Percentiles rank a stretch among this genome's conserved stretches.
These are phyloP conservation scores for Penicillium dipodomyicola DNA, from an alignment of 495 filamentous ascomycete species.

Conservation along the genomic window DNA sequence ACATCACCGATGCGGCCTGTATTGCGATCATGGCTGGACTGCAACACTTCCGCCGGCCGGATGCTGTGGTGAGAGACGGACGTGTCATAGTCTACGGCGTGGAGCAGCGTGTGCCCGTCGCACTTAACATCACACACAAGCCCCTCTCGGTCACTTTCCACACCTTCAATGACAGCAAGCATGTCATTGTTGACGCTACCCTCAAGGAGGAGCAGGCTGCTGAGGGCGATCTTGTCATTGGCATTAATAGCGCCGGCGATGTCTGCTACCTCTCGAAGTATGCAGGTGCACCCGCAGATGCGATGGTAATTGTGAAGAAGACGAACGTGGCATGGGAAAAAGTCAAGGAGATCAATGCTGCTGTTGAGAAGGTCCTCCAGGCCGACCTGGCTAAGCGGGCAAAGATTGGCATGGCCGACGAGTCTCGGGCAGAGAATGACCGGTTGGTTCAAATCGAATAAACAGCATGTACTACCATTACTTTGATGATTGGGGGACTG, in stretches of 20 bases:
- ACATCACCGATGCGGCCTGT: slow-evolving; percentile 79
- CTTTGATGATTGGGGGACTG: slow-evolving; percentile 27
- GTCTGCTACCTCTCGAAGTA: slow-evolving; percentile 88
- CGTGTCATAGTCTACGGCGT: slow-evolving; percentile 75
- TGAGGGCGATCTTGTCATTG: slow-evolving; percentile 79
- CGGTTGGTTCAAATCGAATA: slow-evolving; percentile 25
- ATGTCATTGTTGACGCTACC: slow-evolving; percentile 72
- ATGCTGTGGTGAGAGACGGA: slow-evolving; percentile 79
- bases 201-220: slow-evolving; percentile 82
- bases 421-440: slow-evolving; percentile 83
- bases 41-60: slow-evolving; percentile 84
- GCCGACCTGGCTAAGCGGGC: slow-evolving; percentile 74
- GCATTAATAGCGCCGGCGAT: slow-evolving; percentile 84
- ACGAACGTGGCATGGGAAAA: slow-evolving; percentile 67
- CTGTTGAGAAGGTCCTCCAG: slow-evolving; percentile 68
- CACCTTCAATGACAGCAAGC: slow-evolving; percentile 68
- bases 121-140: slow-evolving; percentile 82
- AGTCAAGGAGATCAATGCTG: slow-evolving; percentile 70
- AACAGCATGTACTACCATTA: slow-evolving; percentile 25
- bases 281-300: slow-evolving; percentile 76
- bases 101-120: slow-evolving; percentile 85
- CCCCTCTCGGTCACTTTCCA: slow-evolving; percentile 86
- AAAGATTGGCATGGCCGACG: slow-evolving; percentile 68
- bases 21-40: slow-evolving; percentile 83
- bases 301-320: slow-evolving; percentile 69